These are phyloP conservation scores for Saccharomycopsis malanga DNA, from an alignment of 805 yeast species.

Conservation along the genomic window DNA sequence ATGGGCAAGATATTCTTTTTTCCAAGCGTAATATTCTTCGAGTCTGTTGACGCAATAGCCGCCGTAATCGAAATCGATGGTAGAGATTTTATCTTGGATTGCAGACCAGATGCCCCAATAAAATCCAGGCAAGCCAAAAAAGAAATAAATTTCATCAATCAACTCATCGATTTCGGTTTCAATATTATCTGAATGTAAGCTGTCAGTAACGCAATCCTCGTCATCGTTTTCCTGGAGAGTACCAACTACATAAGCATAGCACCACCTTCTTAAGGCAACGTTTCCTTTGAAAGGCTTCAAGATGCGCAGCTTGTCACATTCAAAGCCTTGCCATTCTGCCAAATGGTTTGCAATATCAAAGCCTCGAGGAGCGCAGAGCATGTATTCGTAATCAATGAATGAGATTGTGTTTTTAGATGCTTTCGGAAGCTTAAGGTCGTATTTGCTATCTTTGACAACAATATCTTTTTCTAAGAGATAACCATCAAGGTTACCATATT, in stretches of 20 bases:
- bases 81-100: conserved; percentile 60
- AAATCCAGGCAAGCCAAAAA: conserved; percentile 76
- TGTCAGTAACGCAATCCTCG: neutral
- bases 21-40: conserved; percentile 69
- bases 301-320: conserved; percentile 54
- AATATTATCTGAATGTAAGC: neutral
- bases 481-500: neutral
- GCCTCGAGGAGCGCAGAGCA: conserved; percentile 66
- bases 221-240: conserved; percentile 19
- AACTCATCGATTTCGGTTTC: conserved; percentile 34
- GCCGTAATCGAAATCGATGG: conserved; percentile 66
- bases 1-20: too few relatives aligned
- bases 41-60: conserved; percentile 53
- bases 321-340: conserved; percentile 79
- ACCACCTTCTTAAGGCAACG: conserved; percentile 48
- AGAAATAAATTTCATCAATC: conserved; percentile 48
- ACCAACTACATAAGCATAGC: conserved; percentile 42
- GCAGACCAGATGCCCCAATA: conserved; percentile 85
- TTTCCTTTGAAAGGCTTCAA: conserved; percentile 44
- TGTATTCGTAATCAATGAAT: conserved; percentile 67
- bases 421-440: conserved; percentile 24
- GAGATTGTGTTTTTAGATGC: conserved; percentile 36
- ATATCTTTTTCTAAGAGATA: neutral
- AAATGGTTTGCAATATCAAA: conserved; percentile 71
- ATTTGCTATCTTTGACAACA: neutral